Conservation (phyloP, 768 basidiomycete species). For the Lentinula lateritia region DNA sequence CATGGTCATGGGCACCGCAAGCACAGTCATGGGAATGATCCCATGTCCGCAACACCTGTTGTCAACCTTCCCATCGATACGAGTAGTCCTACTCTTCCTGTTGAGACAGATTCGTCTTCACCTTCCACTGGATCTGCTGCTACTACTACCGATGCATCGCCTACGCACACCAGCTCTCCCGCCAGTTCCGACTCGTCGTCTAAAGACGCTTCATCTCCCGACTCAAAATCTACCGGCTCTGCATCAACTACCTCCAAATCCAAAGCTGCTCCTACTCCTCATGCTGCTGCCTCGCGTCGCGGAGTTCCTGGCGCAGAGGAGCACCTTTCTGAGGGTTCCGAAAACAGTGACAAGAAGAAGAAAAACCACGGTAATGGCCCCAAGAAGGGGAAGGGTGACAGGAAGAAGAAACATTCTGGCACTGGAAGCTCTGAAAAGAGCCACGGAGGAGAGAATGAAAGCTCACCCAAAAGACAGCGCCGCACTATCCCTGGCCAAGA, state of each 20-base stretch:
- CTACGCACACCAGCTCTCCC: neutral
- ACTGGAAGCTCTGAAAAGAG: too few relatives aligned
- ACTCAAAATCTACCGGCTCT: neutral
- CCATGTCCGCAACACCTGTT: neutral
- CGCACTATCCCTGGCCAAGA: too few relatives aligned
- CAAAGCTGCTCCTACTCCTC: neutral
- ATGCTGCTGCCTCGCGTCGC: neutral
- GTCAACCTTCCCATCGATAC: neutral
- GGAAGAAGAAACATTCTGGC: too few relatives aligned
- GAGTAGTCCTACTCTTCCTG: neutral
- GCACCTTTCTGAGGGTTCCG: neutral
- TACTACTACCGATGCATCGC: neutral
- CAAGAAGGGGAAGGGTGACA: too few relatives aligned
- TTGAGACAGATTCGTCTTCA: neutral
- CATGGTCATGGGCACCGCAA: neutral
- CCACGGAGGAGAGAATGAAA: too few relatives aligned
- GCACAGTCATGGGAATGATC: neutral
- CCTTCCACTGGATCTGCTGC: neutral
- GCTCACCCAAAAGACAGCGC: too few relatives aligned
- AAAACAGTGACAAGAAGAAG: neutral
- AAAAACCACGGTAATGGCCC: neutral
- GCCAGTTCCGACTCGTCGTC: neutral
- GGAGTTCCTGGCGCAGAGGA: neutral
- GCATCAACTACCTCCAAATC: neutral
- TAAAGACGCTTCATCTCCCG: neutral